Base-by-base conservation (phyloP, 768 basidiomycete species). In the Arthromyces matolae region DNA sequence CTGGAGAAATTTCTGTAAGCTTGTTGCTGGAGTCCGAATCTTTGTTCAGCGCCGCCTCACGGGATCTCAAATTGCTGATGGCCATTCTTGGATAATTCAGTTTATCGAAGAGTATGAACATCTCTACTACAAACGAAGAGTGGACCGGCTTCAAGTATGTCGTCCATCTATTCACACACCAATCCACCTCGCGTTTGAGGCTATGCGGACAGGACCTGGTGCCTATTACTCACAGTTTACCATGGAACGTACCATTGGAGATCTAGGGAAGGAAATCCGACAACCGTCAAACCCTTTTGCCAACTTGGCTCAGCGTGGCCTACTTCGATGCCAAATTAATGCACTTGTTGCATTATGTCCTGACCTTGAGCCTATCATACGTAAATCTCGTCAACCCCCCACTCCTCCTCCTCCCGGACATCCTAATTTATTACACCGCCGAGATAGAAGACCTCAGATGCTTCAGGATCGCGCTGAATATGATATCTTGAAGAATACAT, bases 111-210 rank as follows among this genome's bases (percentile, higher is more conserved):
- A 66, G 2, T 71, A 62, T 22, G 64, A 71, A 34, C 12, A 23
- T 0, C 9, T 66, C 0, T 70, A 70, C 39, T 57, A 57, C 40
- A 56, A 64, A 12, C 56, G 50, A 0, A 14, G 41, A 1, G 35
- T 37, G 0, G 55, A 64, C 22, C 58, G 50, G 0, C 8, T 72
- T 5, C 68, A 72, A 35, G 64, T 72, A 32, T 32, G 64, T 8
- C 33, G 54, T 1, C 68, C 60, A 0, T 49, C 47, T 18, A 51
- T 69, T 3, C 71, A 72, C 43, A 49, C 52, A 5, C 31, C 60
- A 4, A 8, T 47, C 1, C 70, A 71, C 42, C 25, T 64, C 8
- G 55, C 50, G 1, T 13, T 45, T 0, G 60, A 69, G 38, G 52
- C 49, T 2, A 14, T 46, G 9, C 53, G 55, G 2, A 45, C 51